phyloP scores from a whole-genome alignment of 352 stramenopile species.

The Phytophthora megakarya region DNA sequence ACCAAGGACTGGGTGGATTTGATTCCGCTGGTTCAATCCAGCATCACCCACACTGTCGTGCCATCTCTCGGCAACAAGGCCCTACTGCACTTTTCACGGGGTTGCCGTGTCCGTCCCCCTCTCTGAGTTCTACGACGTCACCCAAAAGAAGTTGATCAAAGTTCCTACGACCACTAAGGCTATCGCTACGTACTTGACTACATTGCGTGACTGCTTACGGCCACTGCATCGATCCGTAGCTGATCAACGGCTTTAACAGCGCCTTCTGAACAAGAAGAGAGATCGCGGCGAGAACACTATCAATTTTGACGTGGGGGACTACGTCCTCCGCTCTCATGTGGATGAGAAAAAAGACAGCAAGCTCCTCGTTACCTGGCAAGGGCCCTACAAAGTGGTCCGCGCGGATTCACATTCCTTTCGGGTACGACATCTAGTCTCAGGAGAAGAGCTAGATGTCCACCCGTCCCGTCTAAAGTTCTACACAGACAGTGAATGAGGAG shows the following conservation, averaged over 20 bases:
- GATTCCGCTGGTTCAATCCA: slow-evolving; percentile 35
- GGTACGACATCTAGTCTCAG: slow-evolving; percentile 9
- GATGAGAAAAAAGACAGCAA: slow-evolving; percentile 16
- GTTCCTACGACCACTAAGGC: too few relatives aligned
- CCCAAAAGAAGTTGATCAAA: neutral
- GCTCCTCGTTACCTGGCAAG: slow-evolving; percentile 19
- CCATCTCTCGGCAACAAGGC: slow-evolving; percentile 20
- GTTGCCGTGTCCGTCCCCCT: slow-evolving; percentile 4
- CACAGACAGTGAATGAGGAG: slow-evolving; percentile 2
- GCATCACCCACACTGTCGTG: slow-evolving; percentile 35
- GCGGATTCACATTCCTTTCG: slow-evolving; percentile 17
- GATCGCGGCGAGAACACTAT: slow-evolving; percentile 2
- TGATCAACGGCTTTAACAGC: slow-evolving; percentile 4
- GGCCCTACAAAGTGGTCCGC: neutral
- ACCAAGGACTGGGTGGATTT: slow-evolving; percentile 29
- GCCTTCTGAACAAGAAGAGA: slow-evolving; percentile 9
- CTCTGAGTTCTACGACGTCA: neutral
- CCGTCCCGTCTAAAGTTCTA: slow-evolving; percentile 19
- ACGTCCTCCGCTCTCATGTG: slow-evolving; percentile 8
- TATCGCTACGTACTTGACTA: neutral
- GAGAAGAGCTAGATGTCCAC: slow-evolving; percentile 8
- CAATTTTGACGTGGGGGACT: slow-evolving; percentile 15
- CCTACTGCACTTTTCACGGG: slow-evolving; percentile 33
- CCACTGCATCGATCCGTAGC: slow-evolving; percentile 1
- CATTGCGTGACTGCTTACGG: neutral